These are phyloP conservation scores for Suhomyces yuchorum DNA, from an alignment of 1,139 yeast genomes.

Conservation along the genomic window DNA sequence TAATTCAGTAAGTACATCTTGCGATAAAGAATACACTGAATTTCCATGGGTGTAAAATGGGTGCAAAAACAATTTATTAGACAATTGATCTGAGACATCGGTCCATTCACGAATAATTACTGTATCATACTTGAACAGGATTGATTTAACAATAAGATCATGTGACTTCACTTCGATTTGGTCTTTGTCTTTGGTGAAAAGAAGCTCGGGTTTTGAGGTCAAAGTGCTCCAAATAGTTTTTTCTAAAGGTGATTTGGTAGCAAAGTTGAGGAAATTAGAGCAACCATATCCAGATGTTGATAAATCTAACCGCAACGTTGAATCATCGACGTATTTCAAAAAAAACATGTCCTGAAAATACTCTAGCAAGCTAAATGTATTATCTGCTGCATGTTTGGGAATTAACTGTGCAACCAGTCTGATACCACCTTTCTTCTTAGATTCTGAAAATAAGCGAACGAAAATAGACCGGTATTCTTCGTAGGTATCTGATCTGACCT, in stretches of 20 bases:
- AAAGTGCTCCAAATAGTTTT: constrained; percentile 9
- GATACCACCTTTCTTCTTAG: neutral
- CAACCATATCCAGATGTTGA: neutral
- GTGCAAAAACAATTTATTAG: constrained; percentile 14
- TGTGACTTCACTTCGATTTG: neutral
- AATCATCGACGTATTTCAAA: constrained; percentile 11
- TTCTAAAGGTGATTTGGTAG: constrained; percentile 11
- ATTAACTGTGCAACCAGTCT: constrained; percentile 7
- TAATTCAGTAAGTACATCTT: constrained; percentile 11
- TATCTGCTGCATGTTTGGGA: constrained; percentile 1
- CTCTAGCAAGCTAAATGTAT: constrained; percentile 5
- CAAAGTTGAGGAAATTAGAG: constrained; percentile 3
- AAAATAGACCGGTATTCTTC: constrained; percentile 6
- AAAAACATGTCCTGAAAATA: constrained; percentile 13
- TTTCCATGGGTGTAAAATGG: constrained; percentile 11
- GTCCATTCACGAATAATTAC: constrained; percentile 7
- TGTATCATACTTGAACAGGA: constrained; percentile 3
- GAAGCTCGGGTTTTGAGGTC: constrained; percentile 8
- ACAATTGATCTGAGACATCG: constrained; percentile 9
- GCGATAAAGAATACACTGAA: constrained; percentile 14
- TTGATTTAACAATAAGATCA: constrained; percentile 11
- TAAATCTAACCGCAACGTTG: neutral
- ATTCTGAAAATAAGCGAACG: constrained; percentile 3
- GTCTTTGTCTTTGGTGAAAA: neutral
- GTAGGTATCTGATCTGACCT: constrained; percentile 4